Evolutionary conservation across 306 rosid genomes (phyloP).

Genomic region (Cicer arietinum): DNA sequence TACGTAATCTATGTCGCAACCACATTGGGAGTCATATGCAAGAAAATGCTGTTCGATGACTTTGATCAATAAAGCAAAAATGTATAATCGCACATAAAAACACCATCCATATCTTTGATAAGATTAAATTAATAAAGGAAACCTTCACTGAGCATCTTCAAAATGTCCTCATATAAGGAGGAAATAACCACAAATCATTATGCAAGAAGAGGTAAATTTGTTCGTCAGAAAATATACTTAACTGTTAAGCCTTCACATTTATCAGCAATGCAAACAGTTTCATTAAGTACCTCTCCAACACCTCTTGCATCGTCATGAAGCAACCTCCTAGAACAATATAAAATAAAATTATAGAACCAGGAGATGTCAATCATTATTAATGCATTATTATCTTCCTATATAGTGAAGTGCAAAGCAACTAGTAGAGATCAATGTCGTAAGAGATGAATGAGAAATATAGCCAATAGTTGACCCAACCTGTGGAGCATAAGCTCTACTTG

Average conservation of each 20-base stretch:
- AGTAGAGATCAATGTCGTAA: conserved; percentile 29
- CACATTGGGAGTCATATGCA: conserved; percentile 2
- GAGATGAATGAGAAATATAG: conserved; percentile 33
- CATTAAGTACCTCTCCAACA: conserved; percentile 86
- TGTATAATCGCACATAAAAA: neutral
- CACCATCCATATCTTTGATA: conserved; percentile 10
- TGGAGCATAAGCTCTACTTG: conserved; percentile 87
- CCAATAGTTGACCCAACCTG: conserved; percentile 49
- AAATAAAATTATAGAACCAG: conserved; percentile 40
- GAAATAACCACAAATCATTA: conserved; percentile 37
- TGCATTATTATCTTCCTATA: conserved; percentile 11
- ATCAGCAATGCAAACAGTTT: conserved; percentile 74
- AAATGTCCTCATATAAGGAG: conserved; percentile 25
- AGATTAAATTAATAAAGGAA: conserved; percentile 6
- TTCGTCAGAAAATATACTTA: conserved; percentile 50
- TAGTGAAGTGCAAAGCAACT: conserved; percentile 22
- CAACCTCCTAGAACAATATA: conserved; percentile 68
- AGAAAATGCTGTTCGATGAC: conserved; percentile 8
- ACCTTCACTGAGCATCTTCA: neutral
- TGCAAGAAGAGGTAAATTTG: conserved; percentile 19
- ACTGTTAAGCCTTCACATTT: conserved; percentile 80
- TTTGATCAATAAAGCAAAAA: conserved; percentile 19
- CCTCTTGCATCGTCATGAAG: conserved; percentile 92
- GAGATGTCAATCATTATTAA: conserved; percentile 20
- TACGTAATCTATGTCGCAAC: conserved; percentile 11